Evolutionary conservation across 768 basidiomycete genomes (phyloP).

Genomic region (Trametes coccinea): DNA sequence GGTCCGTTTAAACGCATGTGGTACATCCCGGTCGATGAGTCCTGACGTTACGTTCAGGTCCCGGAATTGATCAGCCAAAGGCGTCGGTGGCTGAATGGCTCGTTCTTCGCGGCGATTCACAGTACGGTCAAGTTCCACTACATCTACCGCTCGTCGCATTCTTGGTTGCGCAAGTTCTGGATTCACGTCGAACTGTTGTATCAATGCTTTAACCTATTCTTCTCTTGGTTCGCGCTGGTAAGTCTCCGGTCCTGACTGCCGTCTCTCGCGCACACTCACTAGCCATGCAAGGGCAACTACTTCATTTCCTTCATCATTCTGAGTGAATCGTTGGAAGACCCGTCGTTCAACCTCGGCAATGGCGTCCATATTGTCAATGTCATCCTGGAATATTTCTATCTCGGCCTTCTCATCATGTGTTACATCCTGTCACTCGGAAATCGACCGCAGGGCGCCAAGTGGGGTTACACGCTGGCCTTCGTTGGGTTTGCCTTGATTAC

Average conservation of each 20-base stretch:
- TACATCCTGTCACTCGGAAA: conserved; percentile 90
- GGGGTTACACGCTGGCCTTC: conserved; percentile 83
- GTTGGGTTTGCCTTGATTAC: conserved; percentile 89
- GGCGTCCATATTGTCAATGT: conserved; percentile 74
- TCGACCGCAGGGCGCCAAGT: conserved; percentile 86
- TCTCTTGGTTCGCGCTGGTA: conserved; percentile 88
- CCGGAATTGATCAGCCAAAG: conserved; percentile 95
- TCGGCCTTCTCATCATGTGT: conserved; percentile 83
- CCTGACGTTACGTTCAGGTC: conserved; percentile 44
- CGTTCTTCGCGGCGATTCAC: conserved; percentile 97
- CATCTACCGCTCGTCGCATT: conserved; percentile 88
- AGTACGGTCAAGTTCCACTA: conserved; percentile 92
- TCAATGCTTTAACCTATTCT: conserved; percentile 86
- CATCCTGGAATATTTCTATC: conserved; percentile 83
- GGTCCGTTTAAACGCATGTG: conserved; percentile 37
- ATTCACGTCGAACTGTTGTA: conserved; percentile 94
- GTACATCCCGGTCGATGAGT: not conserved
- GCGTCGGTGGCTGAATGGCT: conserved; percentile 95
- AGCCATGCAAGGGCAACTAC: conserved; percentile 67
- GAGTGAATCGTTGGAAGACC: conserved; percentile 71
- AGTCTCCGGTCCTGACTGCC: conserved; percentile 21
- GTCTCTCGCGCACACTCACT: not conserved
- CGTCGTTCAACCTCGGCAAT: conserved; percentile 48
- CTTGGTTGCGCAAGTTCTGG: conserved; percentile 84
- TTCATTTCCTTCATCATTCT: conserved; percentile 88